Conservation (phyloP, 83 land plant species). For the Larix sibirica region DNA sequence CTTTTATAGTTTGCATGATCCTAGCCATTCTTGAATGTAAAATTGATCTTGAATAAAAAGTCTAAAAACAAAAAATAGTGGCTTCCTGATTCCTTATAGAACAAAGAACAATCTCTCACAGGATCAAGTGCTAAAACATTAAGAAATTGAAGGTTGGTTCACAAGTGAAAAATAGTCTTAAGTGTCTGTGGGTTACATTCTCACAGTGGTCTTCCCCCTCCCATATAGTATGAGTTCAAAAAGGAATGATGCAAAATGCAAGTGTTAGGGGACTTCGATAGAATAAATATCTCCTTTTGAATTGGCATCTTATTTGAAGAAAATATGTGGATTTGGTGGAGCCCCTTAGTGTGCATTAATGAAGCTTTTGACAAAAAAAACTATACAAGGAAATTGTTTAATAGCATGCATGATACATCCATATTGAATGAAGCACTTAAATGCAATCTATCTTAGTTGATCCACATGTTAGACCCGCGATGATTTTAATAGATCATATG, state of each 20-base stretch:
- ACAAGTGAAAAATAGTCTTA: too few relatives aligned
- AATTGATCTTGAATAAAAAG: background rate
- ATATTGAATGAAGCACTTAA: too few relatives aligned
- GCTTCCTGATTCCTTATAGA: background rate
- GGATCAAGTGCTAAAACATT: background rate
- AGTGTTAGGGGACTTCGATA: too few relatives aligned
- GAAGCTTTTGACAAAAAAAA: too few relatives aligned
- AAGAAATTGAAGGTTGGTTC: background rate
- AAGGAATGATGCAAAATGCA: too few relatives aligned
- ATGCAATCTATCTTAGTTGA: background rate
- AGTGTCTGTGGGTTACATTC: too few relatives aligned
- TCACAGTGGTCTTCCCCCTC: too few relatives aligned
- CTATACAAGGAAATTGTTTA: background rate
- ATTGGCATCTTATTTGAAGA: background rate
- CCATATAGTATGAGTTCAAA: too few relatives aligned
- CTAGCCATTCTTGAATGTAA: background rate
- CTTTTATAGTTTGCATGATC: background rate
- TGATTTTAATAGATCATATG: background rate
- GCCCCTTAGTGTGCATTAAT: too few relatives aligned
- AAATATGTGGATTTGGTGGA: too few relatives aligned
- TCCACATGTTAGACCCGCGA: background rate
- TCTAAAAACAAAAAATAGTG: background rate
- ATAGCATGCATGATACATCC: too few relatives aligned
- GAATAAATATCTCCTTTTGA: too few relatives aligned
- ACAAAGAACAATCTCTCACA: background rate